These are phyloP conservation scores for Irpex rosettiformis DNA, from an alignment of 1,284 basidiomycete species.

Conservation along the genomic window DNA sequence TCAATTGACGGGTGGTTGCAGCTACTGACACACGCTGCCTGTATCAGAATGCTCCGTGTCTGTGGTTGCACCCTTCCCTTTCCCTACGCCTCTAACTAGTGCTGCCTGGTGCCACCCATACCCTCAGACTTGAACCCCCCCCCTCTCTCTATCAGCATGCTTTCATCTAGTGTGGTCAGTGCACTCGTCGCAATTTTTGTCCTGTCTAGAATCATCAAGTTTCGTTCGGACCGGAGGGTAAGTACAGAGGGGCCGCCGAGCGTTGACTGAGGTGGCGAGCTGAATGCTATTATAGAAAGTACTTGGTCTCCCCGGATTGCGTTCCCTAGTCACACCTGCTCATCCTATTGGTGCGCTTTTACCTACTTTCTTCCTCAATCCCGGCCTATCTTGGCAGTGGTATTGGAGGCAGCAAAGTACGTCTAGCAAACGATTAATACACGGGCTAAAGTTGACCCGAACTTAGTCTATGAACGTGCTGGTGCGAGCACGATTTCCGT, in stretches of 20 bases:
- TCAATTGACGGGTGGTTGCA: no score
- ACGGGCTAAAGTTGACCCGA: not conserved
- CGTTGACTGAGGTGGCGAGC: not conserved
- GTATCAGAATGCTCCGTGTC: no score
- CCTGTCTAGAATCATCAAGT: not conserved
- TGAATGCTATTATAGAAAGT: not conserved
- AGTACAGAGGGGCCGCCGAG: no score
- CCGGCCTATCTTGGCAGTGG: conserved; percentile 9
- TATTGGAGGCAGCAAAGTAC: conserved; percentile 7
- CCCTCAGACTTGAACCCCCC: not conserved
- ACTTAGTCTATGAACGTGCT: conserved; percentile 4
- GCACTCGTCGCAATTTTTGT: not conserved
- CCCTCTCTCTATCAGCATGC: not conserved
- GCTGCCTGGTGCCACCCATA: no score
- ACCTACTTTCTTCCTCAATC: conserved; percentile 7
- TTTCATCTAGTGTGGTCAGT: not conserved
- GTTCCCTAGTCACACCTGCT: conserved; percentile 4
- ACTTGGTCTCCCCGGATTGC: conserved; percentile 4
- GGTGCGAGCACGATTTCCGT: conserved; percentile 6
- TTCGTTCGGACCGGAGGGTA: not conserved
- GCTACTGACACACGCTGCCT: no score
- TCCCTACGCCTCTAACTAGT: no score
- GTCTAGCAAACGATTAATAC: not conserved
- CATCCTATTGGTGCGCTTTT: conserved; percentile 2
- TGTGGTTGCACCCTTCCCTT: no score